Evolutionary conservation across 352 stramenopile species (phyloP).

Genomic region (Plasmopara viticola): DNA sequence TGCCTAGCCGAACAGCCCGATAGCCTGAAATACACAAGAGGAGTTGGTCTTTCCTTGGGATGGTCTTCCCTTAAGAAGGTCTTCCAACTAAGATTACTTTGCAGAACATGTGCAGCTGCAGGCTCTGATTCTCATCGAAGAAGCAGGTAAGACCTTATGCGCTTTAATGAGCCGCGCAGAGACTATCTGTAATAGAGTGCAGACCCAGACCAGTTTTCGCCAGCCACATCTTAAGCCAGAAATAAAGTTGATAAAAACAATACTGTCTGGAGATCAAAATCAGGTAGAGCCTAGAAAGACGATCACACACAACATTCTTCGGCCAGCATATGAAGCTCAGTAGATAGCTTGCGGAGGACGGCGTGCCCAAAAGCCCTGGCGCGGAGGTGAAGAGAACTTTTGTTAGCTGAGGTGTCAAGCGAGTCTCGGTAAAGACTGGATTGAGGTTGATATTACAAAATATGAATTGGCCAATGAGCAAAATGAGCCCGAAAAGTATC

Average conservation of each 20-base stretch:
- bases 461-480: not conserved
- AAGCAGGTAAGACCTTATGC: not conserved
- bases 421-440: not conserved
- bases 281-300: not conserved
- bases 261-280: conserved; percentile 31
- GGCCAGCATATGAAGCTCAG: not conserved
- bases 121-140: not conserved
- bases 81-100: not conserved
- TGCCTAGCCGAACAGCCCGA: not conserved
- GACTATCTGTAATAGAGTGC: not conserved
- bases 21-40: not conserved
- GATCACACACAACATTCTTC: not conserved
- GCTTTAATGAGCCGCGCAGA: not conserved
- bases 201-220: not conserved
- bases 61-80: too few species aligned
- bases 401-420: not conserved
- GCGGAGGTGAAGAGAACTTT: not conserved
- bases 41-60: not conserved
- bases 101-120: not conserved
- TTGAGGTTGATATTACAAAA: not conserved
- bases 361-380: not conserved
- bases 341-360: not conserved
- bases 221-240: not conserved
- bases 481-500: not conserved
- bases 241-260: not conserved